A percentile compares a stretch with the other conserved stretches of the same genome.
Conservation (phyloP, 2,329 filamentous ascomycete species). For the Septoria linicola region DNA sequence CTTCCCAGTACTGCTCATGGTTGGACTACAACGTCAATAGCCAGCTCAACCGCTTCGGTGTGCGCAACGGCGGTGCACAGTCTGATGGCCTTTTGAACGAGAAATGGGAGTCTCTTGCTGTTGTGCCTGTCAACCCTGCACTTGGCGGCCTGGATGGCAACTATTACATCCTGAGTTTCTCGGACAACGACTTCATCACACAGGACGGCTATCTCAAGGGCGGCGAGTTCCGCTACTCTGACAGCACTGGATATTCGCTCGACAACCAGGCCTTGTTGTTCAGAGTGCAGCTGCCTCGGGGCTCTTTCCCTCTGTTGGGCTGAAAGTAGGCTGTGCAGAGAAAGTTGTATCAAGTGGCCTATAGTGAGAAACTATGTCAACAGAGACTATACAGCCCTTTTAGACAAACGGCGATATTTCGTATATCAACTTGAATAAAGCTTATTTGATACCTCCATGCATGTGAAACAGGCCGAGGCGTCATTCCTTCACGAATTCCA, state of each 20-base stretch:
- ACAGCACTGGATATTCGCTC: slow-evolving; percentile 57
- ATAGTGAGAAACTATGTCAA: too few species aligned
- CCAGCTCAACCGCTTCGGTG: slow-evolving; percentile 63
- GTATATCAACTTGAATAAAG: background rate
- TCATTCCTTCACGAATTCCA: too few species aligned
- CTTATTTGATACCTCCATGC: too few species aligned
- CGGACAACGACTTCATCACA: slow-evolving; percentile 74
- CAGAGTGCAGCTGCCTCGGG: slow-evolving; percentile 52
- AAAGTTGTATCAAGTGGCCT: too few species aligned
- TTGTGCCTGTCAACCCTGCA: slow-evolving; percentile 57
- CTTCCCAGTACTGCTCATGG: slow-evolving; percentile 62
- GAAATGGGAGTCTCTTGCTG: slow-evolving; percentile 71
- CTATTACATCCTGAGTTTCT: slow-evolving; percentile 66
- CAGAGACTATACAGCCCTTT: too few species aligned
- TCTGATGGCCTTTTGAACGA: slow-evolving; percentile 64
- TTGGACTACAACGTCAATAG: slow-evolving; percentile 64
- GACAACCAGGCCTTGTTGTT: slow-evolving; percentile 66
- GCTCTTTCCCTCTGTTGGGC: slow-evolving; percentile 22
- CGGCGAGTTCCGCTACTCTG: slow-evolving; percentile 57
- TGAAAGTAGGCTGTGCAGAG: too few species aligned
- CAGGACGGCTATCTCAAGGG: slow-evolving; percentile 64
- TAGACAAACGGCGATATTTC: too few species aligned
- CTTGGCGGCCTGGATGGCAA: slow-evolving; percentile 52
- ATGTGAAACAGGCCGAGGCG: too few species aligned
- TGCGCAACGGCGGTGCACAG: slow-evolving; percentile 66